A percentile compares a stretch with the other conserved stretches of the same genome.
Evolutionary conservation across 2,329 filamentous ascomycete genomes (phyloP).

Genomic region (Colletotrichum sp.): DNA sequence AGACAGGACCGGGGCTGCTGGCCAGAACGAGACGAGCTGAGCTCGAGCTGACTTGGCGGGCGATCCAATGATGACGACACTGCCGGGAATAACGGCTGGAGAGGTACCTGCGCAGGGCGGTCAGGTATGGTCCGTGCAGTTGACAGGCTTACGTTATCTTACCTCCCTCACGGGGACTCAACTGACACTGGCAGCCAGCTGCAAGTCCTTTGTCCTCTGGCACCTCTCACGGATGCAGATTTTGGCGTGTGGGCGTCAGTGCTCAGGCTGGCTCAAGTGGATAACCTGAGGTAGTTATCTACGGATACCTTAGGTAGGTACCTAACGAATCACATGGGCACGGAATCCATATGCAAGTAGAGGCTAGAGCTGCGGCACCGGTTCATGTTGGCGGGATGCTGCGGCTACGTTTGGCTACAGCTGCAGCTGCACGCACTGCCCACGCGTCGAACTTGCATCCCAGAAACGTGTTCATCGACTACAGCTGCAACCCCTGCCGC

Average conservation of each 20-base stretch:
- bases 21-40: not conserved
- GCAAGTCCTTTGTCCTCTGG: not conserved
- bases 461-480: not conserved
- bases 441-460: slow-evolving; percentile 19
- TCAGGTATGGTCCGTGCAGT: not conserved
- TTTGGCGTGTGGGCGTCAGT: not conserved
- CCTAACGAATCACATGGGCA: not conserved
- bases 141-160: not conserved
- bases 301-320: not conserved
- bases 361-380: not conserved
- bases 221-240: not conserved
- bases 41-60: not conserved
- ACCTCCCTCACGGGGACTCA: not conserved
- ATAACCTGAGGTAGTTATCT: not conserved
- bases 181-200: not conserved
- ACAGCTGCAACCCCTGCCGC: slow-evolving; percentile 15
- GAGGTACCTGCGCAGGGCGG: not conserved
- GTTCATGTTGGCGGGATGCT: not conserved
- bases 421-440: not conserved
- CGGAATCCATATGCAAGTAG: not conserved
- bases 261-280: not conserved
- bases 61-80: slow-evolving; percentile 14
- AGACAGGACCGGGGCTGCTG: not conserved
- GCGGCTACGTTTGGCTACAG: not conserved
- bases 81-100: not conserved